These are phyloP conservation scores for Candida pseudoglaebosa DNA, from an alignment of 805 yeast species.

Conservation along the genomic window DNA sequence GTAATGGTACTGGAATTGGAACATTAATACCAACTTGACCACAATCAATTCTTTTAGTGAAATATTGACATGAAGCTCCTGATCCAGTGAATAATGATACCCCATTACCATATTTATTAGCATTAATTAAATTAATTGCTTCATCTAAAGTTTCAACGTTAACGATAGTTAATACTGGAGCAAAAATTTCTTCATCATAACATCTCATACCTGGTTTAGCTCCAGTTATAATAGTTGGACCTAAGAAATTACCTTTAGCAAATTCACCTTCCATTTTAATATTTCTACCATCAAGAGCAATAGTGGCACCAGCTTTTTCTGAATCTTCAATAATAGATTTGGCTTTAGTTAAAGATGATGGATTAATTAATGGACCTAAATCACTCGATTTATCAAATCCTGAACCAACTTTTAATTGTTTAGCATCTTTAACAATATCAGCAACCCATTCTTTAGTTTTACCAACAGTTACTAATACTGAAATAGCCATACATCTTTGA, in stretches of 20 bases:
- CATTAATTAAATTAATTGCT: slow-evolving; percentile 61
- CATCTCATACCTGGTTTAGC: slow-evolving; percentile 68
- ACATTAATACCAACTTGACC: slow-evolving; percentile 79
- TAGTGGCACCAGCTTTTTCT: slow-evolving; percentile 57
- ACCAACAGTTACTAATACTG: slow-evolving; percentile 71
- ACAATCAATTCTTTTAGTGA: slow-evolving; percentile 62
- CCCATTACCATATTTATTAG: slow-evolving; percentile 64
- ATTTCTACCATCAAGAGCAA: slow-evolving; percentile 62
- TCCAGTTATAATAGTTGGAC: slow-evolving; percentile 60
- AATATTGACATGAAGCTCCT: slow-evolving; percentile 67
- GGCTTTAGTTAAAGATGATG: slow-evolving; percentile 51
- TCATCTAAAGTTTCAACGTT: slow-evolving; percentile 64
- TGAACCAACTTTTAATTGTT: slow-evolving; percentile 53
- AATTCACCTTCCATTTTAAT: slow-evolving; percentile 35
- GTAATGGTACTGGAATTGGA: slow-evolving; percentile 78
- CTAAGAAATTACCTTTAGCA: slow-evolving; percentile 62
- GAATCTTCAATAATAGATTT: slow-evolving; percentile 52
- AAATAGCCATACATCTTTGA: slow-evolving; percentile 78
- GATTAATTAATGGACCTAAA: slow-evolving; percentile 71
- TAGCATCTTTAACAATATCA: slow-evolving; percentile 57
- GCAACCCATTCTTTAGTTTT: slow-evolving; percentile 57
- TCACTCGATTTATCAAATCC: slow-evolving; percentile 64
- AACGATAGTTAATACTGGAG: slow-evolving; percentile 66
- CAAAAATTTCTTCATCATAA: slow-evolving; percentile 72
- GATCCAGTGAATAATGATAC: slow-evolving; percentile 65